Conservation (phyloP, 2,329 filamentous ascomycete species). For the Lecanoromycetidae sp. region DNA sequence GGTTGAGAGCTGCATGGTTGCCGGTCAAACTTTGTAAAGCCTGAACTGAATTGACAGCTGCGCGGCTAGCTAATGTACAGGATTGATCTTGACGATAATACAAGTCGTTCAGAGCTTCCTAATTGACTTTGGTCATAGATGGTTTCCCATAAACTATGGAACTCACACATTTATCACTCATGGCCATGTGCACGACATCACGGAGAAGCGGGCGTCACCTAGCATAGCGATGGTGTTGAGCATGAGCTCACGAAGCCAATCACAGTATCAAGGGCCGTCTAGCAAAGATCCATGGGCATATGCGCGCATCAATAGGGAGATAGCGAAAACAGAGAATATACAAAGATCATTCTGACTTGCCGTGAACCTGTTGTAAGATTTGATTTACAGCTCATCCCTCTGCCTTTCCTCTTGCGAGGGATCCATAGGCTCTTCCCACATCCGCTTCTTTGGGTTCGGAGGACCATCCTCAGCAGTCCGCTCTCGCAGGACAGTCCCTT, state of each 20-base stretch:
- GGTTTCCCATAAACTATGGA: no score
- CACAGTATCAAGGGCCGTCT: neutral
- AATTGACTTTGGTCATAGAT: no score
- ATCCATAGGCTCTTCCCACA: slow-evolving; percentile 33
- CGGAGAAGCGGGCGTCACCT: neutral
- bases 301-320: neutral
- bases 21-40: no score
- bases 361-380: no score
- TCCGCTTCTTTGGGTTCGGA: slow-evolving; percentile 38
- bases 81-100: no score
- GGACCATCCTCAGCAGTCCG: slow-evolving; percentile 24
- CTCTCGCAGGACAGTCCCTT: slow-evolving; percentile 16
- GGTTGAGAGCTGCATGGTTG: no score
- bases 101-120: no score
- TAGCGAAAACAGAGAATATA: no score
- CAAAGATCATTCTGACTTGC: no score
- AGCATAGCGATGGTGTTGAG: slow-evolving; percentile 11
- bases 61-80: no score
- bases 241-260: neutral
- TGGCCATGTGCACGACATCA: neutral
- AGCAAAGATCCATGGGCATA: neutral
- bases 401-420: slow-evolving; percentile 6
- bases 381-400: slow-evolving; percentile 25
- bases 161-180: no score
- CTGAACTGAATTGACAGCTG: no score